These are phyloP conservation scores for Diaporthe eres DNA, from an alignment of 2,329 filamentous ascomycete genomes.

Conservation along the genomic window DNA sequence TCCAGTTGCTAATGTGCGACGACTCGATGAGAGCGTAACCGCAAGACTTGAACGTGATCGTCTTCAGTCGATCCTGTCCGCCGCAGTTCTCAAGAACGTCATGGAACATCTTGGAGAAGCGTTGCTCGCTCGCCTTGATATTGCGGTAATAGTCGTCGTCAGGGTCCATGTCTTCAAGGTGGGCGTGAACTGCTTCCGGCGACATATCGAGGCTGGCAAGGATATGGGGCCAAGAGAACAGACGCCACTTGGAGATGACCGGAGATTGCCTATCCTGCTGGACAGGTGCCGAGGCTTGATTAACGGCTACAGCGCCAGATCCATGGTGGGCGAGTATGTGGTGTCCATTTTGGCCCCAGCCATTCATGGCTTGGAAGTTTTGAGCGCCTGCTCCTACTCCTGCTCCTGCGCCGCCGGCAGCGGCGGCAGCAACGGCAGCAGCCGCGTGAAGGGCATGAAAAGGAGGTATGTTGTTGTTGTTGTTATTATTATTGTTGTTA, in stretches of 20 bases:
- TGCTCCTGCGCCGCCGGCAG: background rate
- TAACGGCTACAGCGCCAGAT: slow-evolving; percentile 15
- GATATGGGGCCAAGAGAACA: slow-evolving; percentile 58
- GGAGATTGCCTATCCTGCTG: background rate
- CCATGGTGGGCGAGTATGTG: background rate
- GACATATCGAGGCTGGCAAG: slow-evolving; percentile 57
- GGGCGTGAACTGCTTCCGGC: slow-evolving; percentile 46
- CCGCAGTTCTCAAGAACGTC: slow-evolving; percentile 47
- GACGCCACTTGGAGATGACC: slow-evolving; percentile 45
- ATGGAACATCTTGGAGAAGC: slow-evolving; percentile 43
- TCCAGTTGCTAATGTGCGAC: slow-evolving; percentile 53
- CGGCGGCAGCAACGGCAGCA: background rate
- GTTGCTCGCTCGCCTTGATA: slow-evolving; percentile 15
- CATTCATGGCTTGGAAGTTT: background rate
- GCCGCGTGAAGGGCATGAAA: background rate
- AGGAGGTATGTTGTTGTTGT: background rate
- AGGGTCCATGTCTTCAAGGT: background rate
- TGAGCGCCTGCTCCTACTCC: background rate
- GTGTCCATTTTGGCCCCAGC: background rate
- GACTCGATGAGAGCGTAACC: slow-evolving; percentile 68
- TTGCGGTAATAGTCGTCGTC: background rate
- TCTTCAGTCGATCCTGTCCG: slow-evolving; percentile 50
- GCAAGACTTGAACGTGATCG: slow-evolving; percentile 70
- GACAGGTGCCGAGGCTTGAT: background rate
- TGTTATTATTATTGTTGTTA: background rate